Evolutionary conservation across 2,329 filamentous ascomycete species (phyloP).

Genomic region (Cadophora gregata): DNA sequence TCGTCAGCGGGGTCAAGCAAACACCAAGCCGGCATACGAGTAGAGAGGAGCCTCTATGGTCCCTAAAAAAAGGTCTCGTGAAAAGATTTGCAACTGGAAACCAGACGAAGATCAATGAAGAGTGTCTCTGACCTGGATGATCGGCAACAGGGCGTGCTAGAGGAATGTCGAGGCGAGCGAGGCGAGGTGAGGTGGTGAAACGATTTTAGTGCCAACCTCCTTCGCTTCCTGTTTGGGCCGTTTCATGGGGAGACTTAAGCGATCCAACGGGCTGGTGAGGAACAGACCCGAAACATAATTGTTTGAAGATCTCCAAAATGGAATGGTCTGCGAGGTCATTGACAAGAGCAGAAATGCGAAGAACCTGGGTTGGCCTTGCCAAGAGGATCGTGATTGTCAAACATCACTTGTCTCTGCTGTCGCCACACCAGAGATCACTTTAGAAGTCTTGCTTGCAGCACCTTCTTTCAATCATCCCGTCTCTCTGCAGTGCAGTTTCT

Average conservation of each 20-base stretch:
- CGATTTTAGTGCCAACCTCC: not conserved
- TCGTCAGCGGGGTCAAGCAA: too few species aligned
- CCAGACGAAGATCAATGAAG: not conserved
- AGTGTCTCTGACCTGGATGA: not conserved
- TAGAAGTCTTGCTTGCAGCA: not conserved
- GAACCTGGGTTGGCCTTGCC: not conserved
- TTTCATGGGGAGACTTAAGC: conserved; percentile 8
- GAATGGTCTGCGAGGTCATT: not conserved
- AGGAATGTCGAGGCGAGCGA: conserved; percentile 3
- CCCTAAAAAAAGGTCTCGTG: not conserved
- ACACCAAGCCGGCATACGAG: not conserved
- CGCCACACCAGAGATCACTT: not conserved
- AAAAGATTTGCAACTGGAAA: not conserved
- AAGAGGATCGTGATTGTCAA: not conserved
- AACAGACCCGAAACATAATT: conserved; percentile 5
- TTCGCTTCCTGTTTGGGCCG: not conserved
- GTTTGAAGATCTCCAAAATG: conserved; percentile 15
- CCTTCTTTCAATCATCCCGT: not conserved
- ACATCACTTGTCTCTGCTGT: conserved; percentile 9
- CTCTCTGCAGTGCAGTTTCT: not conserved
- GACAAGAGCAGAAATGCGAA: not conserved
- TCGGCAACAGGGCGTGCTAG: not conserved
- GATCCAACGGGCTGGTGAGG: not conserved
- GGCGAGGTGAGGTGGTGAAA: conserved; percentile 4
- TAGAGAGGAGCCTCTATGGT: not conserved